Percentiles rank a stretch among this genome's conserved stretches.
phyloP scores from a whole-genome alignment of 2,329 filamentous ascomycete genomes.

The Aspergillus phoenicis region DNA sequence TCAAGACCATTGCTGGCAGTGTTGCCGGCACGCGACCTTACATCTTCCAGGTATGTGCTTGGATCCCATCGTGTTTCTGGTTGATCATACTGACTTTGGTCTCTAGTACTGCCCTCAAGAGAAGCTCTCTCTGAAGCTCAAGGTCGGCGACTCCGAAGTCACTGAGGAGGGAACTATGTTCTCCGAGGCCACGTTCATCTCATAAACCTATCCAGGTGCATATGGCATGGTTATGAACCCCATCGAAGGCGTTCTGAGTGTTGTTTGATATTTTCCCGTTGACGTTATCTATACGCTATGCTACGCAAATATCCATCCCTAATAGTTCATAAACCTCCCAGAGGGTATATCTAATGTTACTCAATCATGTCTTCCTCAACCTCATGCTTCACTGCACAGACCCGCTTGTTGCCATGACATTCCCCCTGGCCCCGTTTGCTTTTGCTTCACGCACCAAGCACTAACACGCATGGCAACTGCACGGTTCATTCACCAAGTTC shows the following conservation, averaged over 20 bases:
- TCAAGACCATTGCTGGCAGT: constrained; percentile 88
- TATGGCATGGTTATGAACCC: constrained; percentile 28
- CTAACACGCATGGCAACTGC: background rate
- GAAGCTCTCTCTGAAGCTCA: constrained; percentile 75
- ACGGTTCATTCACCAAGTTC: background rate
- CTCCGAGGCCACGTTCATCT: constrained; percentile 95
- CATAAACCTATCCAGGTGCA: constrained; percentile 48
- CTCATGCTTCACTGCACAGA: background rate
- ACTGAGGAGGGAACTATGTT: constrained; percentile 79
- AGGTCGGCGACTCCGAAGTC: constrained; percentile 77
- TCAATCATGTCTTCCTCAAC: constrained; percentile 14
- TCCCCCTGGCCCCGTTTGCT: background rate
- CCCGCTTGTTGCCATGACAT: background rate
- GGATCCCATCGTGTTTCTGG: background rate
- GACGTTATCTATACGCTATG: constrained; percentile 19
- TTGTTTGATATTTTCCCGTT: constrained; percentile 34
- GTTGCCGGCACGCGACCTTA: constrained; percentile 94
- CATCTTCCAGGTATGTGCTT: constrained; percentile 79
- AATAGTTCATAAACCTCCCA: constrained; percentile 25
- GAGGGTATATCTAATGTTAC: constrained; percentile 35
- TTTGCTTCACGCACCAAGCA: background rate
- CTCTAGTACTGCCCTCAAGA: constrained; percentile 68
- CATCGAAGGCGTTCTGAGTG: constrained; percentile 35
- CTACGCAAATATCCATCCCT: constrained; percentile 21
- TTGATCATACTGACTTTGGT: constrained; percentile 20